Conservation (phyloP, 495 filamentous ascomycete genomes). For the Sordaria brevicollis region DNA sequence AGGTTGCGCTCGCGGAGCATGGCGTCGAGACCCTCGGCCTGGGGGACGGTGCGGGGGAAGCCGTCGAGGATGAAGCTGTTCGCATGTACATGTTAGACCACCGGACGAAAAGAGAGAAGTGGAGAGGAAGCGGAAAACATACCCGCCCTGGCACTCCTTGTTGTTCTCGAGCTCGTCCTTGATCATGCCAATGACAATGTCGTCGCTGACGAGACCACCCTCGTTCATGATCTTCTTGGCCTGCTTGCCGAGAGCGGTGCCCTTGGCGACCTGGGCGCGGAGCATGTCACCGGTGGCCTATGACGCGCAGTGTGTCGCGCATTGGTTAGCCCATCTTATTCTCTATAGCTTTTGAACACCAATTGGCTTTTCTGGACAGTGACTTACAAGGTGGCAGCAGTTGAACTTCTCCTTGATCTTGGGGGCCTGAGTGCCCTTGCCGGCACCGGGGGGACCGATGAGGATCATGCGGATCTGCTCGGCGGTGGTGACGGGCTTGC, state of each 20-base stretch:
- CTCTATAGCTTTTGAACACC: too few relatives aligned
- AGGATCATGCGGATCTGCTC: slow-evolving; percentile 85
- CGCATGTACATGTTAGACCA: slow-evolving; percentile 3
- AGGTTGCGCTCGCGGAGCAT: slow-evolving; percentile 70
- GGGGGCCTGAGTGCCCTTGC: slow-evolving; percentile 98
- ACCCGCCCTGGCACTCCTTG: slow-evolving; percentile 93
- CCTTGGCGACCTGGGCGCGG: slow-evolving; percentile 95
- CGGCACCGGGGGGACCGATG: slow-evolving; percentile 95
- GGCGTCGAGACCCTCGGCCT: slow-evolving; percentile 85
- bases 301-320: neutral
- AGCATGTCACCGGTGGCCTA: slow-evolving; percentile 99
- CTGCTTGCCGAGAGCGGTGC: slow-evolving; percentile 86
- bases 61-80: slow-evolving; percentile 95
- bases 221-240: slow-evolving; percentile 99
- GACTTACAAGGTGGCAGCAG: slow-evolving; percentile 85
- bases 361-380: neutral
- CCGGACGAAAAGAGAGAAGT: neutral
- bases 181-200: slow-evolving; percentile 99
- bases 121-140: slow-evolving; percentile 22
- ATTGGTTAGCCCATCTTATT: neutral
- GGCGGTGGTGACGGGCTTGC: slow-evolving; percentile 33
- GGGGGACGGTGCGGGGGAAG: slow-evolving; percentile 91
- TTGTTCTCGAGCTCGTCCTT: slow-evolving; percentile 92
- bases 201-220: slow-evolving; percentile 93
- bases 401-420: slow-evolving; percentile 96